phyloP scores from a whole-genome alignment of 106 monocot genomes.

The Triglochin maritima region DNA sequence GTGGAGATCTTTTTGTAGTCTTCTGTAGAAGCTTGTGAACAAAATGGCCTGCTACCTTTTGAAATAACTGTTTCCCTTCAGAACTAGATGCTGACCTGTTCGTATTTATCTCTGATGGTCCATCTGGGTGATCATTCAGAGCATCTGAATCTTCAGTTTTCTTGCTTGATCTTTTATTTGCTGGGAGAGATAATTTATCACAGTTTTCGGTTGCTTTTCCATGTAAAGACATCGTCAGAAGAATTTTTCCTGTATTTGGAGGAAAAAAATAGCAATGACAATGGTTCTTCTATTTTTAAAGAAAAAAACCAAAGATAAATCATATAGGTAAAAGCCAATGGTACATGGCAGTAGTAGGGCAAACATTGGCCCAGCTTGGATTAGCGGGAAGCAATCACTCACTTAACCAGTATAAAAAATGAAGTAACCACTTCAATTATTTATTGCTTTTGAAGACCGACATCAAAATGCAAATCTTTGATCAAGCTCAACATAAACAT shows the following conservation, averaged over 20 bases:
- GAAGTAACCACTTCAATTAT: too few species aligned
- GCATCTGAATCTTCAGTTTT: not conserved
- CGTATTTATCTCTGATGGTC: not conserved
- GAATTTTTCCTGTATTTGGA: conserved; percentile 35
- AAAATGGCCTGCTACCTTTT: conserved; percentile 1
- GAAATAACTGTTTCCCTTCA: conserved; percentile 5
- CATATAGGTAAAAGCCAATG: too few species aligned
- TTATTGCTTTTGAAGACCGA: too few species aligned
- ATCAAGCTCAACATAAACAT: too few species aligned
- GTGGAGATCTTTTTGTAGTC: not conserved
- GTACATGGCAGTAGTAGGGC: too few species aligned
- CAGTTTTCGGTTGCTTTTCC: conserved; percentile 4
- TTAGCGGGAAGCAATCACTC: too few species aligned
- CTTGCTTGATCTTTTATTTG: not conserved
- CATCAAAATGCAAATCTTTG: too few species aligned
- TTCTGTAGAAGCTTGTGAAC: conserved; percentile 3
- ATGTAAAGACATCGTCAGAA: conserved; percentile 31
- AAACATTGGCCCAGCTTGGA: too few species aligned
- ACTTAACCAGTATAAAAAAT: too few species aligned
- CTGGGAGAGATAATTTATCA: not conserved
- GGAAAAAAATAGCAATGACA: not conserved
- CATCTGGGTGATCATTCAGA: not conserved
- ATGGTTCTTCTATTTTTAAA: too few species aligned
- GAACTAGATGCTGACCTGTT: not conserved
- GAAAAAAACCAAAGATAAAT: too few species aligned